These are phyloP conservation scores for Capsaspora owczarzaki DNA, from an alignment of 78 protist genomes.

Conservation along the genomic window DNA sequence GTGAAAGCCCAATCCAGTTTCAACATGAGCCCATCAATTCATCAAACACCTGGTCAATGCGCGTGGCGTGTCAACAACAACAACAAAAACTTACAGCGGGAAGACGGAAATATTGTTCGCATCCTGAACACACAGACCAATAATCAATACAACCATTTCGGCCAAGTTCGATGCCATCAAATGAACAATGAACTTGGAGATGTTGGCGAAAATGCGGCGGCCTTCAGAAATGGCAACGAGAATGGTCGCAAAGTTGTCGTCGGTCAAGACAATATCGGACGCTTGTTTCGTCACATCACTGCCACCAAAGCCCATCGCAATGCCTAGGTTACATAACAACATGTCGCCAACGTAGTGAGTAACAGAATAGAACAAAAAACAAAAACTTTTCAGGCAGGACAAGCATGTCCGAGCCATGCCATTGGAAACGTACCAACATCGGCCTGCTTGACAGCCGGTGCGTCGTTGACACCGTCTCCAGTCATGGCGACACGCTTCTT, in stretches of 20 bases:
- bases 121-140: neutral
- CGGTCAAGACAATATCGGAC: constrained; percentile 30
- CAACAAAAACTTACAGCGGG: neutral
- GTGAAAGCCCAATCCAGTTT: neutral
- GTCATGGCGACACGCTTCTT: constrained; percentile 71
- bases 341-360: too few relatives aligned
- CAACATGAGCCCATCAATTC: neutral
- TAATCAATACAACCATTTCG: neutral
- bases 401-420: too few relatives aligned
- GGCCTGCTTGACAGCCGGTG: constrained; percentile 52
- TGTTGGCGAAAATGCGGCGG: constrained; percentile 54
- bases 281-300: constrained; percentile 41
- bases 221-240: constrained; percentile 29
- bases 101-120: neutral
- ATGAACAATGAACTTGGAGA: neutral
- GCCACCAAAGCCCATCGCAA: constrained; percentile 42
- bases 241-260: constrained; percentile 27
- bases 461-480: constrained; percentile 95
- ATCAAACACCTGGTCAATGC: too few relatives aligned
- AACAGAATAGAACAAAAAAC: too few relatives aligned
- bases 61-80: too few relatives aligned
- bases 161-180: neutral
- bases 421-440: constrained; percentile 55
- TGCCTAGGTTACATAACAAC: too few relatives aligned
- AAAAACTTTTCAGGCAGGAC: too few relatives aligned